Evolutionary conservation across 495 filamentous ascomycete genomes (phyloP), one percentile per base, ranked within the genome.

Genomic region (Daldinia bambusicola): DNA sequence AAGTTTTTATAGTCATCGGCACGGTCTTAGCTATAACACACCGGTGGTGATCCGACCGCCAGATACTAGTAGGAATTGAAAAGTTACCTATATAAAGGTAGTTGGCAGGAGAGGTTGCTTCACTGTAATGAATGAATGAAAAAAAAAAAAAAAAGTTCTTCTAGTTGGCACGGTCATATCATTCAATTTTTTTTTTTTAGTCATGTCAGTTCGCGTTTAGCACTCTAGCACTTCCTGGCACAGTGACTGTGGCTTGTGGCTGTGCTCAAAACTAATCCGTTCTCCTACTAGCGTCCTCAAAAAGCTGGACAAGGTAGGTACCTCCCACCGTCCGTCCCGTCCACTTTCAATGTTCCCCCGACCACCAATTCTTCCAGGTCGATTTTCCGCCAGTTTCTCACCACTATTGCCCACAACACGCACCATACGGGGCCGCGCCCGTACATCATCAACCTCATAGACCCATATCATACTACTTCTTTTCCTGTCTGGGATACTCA

Each of bases 291-390:
- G 70, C 45, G 51, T 40, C 38, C 32, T 63, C 9, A 69, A 66
- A 69, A 66, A 66, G 57, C 66, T 66, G 61, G 61, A 51, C 70
- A 68, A 69, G 70, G 66, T 69, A 73, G 61, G 66, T 72, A 72
- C 66, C 70, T 69, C 60, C 62, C 62, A 66, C 70, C 61, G 61
- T 65, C 61, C 70, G 70, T 73, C 70, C 70, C 70, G 70, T 73
- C 70, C 70, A 73, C 70, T 73, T 73, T 74, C 75, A 70, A 77
- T 76, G 72, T 74, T 77, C 72, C 71, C 71, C 75, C 71, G 70
- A 76, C 75, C 69, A 75, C 75, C 67, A 74, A 74, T 77, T 77
- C 75, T 76, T 75, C 70, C 71, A 70, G 71, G 67, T 70, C 71
- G 61, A 70, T 74, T 70, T 63, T 69, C 66, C 67, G 70, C 74